These are phyloP conservation scores for Polyporus arcularius DNA, from an alignment of 768 basidiomycete species.

Conservation along the genomic window DNA sequence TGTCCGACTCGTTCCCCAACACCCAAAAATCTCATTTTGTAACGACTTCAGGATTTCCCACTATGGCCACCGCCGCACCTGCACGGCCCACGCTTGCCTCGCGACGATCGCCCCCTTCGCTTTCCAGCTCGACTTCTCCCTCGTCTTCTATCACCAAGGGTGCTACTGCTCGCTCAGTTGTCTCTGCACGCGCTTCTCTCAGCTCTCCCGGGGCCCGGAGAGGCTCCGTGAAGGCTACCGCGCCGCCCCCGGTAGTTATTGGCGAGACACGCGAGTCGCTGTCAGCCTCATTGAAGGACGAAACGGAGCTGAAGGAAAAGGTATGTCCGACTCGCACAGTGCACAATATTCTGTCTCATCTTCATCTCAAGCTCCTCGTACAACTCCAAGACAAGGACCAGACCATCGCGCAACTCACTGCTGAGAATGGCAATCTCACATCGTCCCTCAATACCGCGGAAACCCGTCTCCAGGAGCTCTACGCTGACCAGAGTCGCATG, in stretches of 20 bases:
- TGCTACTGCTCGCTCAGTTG: conserved; percentile 66
- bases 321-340: conserved; percentile 39
- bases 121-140: conserved; percentile 45
- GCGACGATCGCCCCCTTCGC: conserved; percentile 45
- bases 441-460: conserved; percentile 71
- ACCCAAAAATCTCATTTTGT: conserved; percentile 4
- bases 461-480: conserved; percentile 73
- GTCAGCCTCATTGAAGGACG: conserved; percentile 65
- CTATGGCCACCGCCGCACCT: conserved; percentile 48
- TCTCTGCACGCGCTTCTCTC: conserved; percentile 58
- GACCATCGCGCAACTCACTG: conserved; percentile 56
- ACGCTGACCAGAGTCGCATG: conserved; percentile 77
- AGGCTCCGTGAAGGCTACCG: conserved; percentile 45
- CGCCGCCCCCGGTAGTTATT: conserved; percentile 46
- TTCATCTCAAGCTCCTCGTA: conserved; percentile 60
- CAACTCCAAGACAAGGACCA: conserved; percentile 81
- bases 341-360: conserved; percentile 7
- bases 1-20: conserved; percentile 5
- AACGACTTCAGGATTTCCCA: conserved; percentile 21
- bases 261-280: conserved; percentile 58
- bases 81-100: conserved; percentile 47
- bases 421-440: conserved; percentile 65
- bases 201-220: conserved; percentile 51
- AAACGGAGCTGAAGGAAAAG: conserved; percentile 82
- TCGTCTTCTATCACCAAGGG: conserved; percentile 48